These are phyloP conservation scores for Aspergillus kassunensis DNA, from an alignment of 495 filamentous ascomycete species.

Conservation along the genomic window DNA sequence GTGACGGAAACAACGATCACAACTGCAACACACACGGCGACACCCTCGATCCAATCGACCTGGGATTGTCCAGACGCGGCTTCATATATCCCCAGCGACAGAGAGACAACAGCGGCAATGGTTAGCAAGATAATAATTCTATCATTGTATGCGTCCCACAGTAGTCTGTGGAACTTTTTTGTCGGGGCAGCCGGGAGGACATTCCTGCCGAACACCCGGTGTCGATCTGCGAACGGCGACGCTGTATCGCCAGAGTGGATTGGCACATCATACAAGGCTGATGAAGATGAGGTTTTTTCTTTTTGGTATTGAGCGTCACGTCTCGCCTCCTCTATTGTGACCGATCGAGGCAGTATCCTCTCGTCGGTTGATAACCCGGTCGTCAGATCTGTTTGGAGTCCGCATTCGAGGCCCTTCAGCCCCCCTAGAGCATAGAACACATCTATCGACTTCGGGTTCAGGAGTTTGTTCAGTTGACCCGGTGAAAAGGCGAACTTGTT, in stretches of 20 bases:
- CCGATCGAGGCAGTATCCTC: slow-evolving; percentile 13
- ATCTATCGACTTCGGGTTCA: slow-evolving; percentile 74
- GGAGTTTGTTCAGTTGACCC: slow-evolving; percentile 18
- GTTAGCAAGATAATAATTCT: slow-evolving; percentile 78
- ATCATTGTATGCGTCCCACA: slow-evolving; percentile 82
- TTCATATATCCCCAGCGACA: slow-evolving; percentile 73
- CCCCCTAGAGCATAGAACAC: slow-evolving; percentile 80
- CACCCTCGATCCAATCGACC: slow-evolving; percentile 70
- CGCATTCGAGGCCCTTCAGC: slow-evolving; percentile 68
- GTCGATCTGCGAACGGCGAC: slow-evolving; percentile 53
- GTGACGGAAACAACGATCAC: slow-evolving; percentile 64
- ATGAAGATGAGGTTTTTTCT: no score
- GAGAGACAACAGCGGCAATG: slow-evolving; percentile 71
- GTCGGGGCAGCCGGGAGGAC: slow-evolving; percentile 64
- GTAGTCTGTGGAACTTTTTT: slow-evolving; percentile 67
- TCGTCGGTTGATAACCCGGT: slow-evolving; percentile 76
- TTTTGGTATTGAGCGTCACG: slow-evolving; percentile 62
- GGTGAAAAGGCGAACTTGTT: slow-evolving; percentile 16
- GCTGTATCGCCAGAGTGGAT: no score
- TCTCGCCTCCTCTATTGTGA: slow-evolving; percentile 35
- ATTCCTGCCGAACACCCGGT: slow-evolving; percentile 66
- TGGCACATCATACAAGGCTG: no score
- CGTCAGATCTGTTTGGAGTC: slow-evolving; percentile 63
- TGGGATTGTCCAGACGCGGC: slow-evolving; percentile 33
- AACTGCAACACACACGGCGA: slow-evolving; percentile 72